Evolutionary conservation across 2,329 filamentous ascomycete species (phyloP).

Genomic region (Boeremia lycopersici): DNA sequence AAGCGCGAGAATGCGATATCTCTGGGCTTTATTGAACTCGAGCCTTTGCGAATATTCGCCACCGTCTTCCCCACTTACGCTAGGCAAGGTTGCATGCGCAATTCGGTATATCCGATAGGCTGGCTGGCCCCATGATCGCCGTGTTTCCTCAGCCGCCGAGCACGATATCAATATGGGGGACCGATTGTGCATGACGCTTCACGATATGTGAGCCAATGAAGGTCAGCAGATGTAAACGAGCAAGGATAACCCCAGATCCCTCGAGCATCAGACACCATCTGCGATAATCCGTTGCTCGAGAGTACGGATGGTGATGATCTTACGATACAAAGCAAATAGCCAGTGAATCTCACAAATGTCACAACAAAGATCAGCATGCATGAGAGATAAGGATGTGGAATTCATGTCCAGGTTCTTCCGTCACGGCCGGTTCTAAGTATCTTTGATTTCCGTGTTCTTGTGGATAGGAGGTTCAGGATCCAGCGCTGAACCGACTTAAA

Average conservation of each 20-base stretch:
- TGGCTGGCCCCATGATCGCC: background rate
- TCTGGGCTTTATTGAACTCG: conserved; percentile 1
- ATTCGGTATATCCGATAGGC: conserved; percentile 19
- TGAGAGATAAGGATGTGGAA: no score
- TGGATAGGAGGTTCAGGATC: background rate
- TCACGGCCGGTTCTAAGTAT: no score
- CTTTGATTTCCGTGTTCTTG: background rate
- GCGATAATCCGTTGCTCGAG: background rate
- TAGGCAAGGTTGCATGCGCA: conserved; percentile 10
- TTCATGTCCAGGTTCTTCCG: no score
- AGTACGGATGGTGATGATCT: background rate
- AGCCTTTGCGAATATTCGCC: conserved; percentile 17
- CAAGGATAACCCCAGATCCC: background rate
- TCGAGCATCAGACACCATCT: background rate
- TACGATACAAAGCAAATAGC: background rate
- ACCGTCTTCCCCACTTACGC: conserved; percentile 24
- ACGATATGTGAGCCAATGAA: background rate
- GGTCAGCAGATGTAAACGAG: background rate
- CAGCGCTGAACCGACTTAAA: conserved; percentile 3
- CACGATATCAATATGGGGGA: background rate
- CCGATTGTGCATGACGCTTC: background rate
- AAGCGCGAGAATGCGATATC: conserved; percentile 7
- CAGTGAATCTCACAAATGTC: no score
- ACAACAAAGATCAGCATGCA: no score
- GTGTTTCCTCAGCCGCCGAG: background rate